Base-by-base conservation (phyloP, 805 yeast species). In the Saccharomyces paradoxus region DNA sequence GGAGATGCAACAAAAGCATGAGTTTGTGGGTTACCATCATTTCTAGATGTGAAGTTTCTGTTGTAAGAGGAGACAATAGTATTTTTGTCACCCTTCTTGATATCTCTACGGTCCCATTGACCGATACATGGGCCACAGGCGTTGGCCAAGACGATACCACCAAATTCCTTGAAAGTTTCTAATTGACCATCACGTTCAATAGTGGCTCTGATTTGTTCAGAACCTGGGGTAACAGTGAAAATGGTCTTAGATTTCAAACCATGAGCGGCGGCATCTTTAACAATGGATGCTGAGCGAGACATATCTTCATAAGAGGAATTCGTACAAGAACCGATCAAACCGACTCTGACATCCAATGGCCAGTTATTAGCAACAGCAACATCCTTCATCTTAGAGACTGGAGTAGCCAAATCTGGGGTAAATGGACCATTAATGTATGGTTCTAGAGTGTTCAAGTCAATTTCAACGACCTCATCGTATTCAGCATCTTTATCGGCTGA, bases 61-160 rank as follows among this genome's bases (percentile, higher is more conserved):
- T 92, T 92, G 85, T 88, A 92, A 58, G 97, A 89, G 46, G 97
- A 88, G 68, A 92, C 92, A 74, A 92, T 92, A 66, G 97, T 92
- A 82, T 92, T 92, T 77, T 89, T 87, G 74, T 88, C 96, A 72
- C 91, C 94, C 81, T 88, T 89, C 79, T 88, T 84, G 48, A 87
- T 81, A 69, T 88, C 96, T 60, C 81, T 79, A 78, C 98, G 87
- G 72, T 94, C 97, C 99, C 99, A 92, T 79, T 92, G 99, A 56
- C 99, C 99, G 70, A 92, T 92, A 78, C 99, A 92, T 67, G 98
- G 99, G 63, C 99, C 99, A 80, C 99, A 92, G 22, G 99, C 99
- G 72, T 92, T 92, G 53, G 98, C 97, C 63, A 92, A 80, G 48
- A 92, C 96, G 56, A 82, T 79, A 63, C 96, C 99, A 57, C 98